These are phyloP conservation scores for Penicillium dipodomyicola DNA, from an alignment of 495 filamentous ascomycete genomes.

Conservation along the genomic window DNA sequence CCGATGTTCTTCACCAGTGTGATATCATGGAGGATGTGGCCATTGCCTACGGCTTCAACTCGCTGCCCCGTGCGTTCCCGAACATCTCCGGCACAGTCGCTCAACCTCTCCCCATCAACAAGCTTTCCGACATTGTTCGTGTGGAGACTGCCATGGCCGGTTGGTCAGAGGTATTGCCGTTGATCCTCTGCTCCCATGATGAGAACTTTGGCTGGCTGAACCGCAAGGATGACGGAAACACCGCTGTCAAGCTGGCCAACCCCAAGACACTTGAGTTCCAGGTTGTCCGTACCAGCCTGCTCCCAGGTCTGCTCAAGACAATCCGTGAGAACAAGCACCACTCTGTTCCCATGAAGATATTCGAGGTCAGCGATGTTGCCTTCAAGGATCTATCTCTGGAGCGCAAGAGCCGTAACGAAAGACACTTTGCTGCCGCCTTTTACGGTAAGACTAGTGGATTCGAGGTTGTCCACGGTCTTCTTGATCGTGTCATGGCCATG, in stretches of 20 bases:
- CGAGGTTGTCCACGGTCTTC: slow-evolving; percentile 89
- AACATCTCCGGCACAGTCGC: slow-evolving; percentile 81
- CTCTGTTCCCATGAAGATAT: slow-evolving; percentile 84
- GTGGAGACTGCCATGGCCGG: slow-evolving; percentile 90
- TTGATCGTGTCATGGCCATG: slow-evolving; percentile 93
- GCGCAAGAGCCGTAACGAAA: slow-evolving; percentile 84
- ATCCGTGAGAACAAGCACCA: slow-evolving; percentile 92
- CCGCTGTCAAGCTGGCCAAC: slow-evolving; percentile 85
- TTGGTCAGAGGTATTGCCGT: slow-evolving; percentile 93
- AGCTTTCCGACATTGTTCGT: slow-evolving; percentile 87
- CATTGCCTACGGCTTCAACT: slow-evolving; percentile 95
- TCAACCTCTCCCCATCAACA: slow-evolving; percentile 87
- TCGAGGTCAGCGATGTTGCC: slow-evolving; percentile 87
- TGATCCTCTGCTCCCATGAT: slow-evolving; percentile 96
- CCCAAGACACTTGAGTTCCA: slow-evolving; percentile 97
- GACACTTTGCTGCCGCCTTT: slow-evolving; percentile 92
- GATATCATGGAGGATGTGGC: slow-evolving; percentile 99
- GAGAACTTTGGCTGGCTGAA: slow-evolving; percentile 98
- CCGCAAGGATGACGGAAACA: slow-evolving; percentile 81
- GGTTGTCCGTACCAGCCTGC: slow-evolving; percentile 83
- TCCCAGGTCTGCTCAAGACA: slow-evolving; percentile 93
- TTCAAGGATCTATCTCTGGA: slow-evolving; percentile 79
- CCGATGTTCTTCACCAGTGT: slow-evolving; percentile 92
- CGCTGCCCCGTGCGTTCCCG: slow-evolving; percentile 78
- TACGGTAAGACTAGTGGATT: slow-evolving; percentile 95